Evolutionary conservation across 257 asterid species (phyloP).

Genomic region (Gardenia jasminoides): DNA sequence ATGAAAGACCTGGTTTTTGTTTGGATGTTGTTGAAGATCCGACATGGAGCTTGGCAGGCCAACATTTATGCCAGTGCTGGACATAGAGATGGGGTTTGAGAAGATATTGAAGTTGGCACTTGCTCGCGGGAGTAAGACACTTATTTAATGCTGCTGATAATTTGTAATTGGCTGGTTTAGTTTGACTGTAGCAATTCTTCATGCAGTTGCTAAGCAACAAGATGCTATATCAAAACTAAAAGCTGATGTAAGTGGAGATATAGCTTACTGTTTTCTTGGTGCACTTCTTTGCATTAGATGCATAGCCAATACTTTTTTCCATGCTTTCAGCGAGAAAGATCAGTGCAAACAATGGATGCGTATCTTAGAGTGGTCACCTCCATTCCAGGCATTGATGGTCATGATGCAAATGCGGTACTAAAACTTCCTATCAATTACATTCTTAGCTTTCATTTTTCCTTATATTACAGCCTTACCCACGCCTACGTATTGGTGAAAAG

Average conservation of each 20-base stretch:
- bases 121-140: conserved; percentile 81
- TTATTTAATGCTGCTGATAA: conserved; percentile 10
- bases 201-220: conserved; percentile 81
- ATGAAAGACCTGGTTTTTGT: conserved; percentile 24
- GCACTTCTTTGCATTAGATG: conserved; percentile 8
- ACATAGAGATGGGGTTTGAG: conserved; percentile 93
- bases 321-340: conserved; percentile 63
- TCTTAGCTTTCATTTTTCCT: background rate
- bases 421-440: background rate
- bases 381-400: conserved; percentile 85
- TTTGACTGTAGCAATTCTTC: conserved; percentile 3
- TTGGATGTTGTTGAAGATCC: conserved; percentile 40
- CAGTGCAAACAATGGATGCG: conserved; percentile 64
- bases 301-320: conserved; percentile 21
- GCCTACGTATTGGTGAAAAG: background rate
- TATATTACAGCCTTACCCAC: background rate
- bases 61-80: conserved; percentile 74
- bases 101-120: conserved; percentile 81
- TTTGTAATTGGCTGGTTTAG: conserved; percentile 16
- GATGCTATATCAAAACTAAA: conserved; percentile 67
- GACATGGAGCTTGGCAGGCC: conserved; percentile 85
- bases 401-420: conserved; percentile 80
- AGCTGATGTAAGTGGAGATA: conserved; percentile 56
- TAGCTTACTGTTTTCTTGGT: background rate
- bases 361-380: conserved; percentile 81